These are phyloP conservation scores for Aspergillus bertholletiae DNA, from an alignment of 495 filamentous ascomycete species.

Conservation along the genomic window DNA sequence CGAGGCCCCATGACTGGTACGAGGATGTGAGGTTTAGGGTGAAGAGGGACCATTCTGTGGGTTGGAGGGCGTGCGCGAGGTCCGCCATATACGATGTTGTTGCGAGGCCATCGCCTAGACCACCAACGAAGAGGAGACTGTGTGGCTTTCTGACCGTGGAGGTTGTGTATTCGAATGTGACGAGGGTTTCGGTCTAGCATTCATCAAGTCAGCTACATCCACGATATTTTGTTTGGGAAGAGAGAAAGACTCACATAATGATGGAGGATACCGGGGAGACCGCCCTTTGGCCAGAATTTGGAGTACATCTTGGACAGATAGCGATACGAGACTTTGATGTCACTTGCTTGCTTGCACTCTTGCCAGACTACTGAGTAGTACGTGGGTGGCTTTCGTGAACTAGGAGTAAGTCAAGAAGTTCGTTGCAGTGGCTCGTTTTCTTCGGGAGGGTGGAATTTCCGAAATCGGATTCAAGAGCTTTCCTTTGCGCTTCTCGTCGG, in stretches of 20 bases:
- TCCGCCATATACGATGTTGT: conserved; percentile 58
- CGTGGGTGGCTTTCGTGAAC: too few relatives aligned
- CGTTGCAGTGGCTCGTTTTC: too few relatives aligned
- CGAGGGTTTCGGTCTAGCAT: conserved; percentile 41
- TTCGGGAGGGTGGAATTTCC: too few relatives aligned
- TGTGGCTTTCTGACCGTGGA: conserved; percentile 43
- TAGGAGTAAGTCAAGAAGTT: too few relatives aligned
- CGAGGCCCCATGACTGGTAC: conserved; percentile 69
- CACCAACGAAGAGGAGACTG: conserved; percentile 76
- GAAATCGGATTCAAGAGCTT: too few relatives aligned
- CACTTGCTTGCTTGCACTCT: too few relatives aligned
- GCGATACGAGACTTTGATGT: too few relatives aligned
- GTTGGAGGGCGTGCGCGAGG: conserved; percentile 52
- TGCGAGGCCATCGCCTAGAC: conserved; percentile 75
- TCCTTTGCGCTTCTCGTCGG: too few relatives aligned
- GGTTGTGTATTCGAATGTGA: conserved; percentile 43
- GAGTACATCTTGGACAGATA: conserved; percentile 33
- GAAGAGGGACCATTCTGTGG: conserved; percentile 58
- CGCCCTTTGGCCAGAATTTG: conserved; percentile 48
- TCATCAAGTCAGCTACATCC: not conserved
- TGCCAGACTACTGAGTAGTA: too few relatives aligned
- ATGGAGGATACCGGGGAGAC: conserved; percentile 53
- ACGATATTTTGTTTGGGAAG: not conserved
- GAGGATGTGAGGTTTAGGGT: conserved; percentile 59
- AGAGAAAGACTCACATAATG: conserved; percentile 39